Percentiles rank a stretch among this genome's conserved stretches.
Conservation (phyloP, 306 rosid species). For the Ceratonia siliqua region DNA sequence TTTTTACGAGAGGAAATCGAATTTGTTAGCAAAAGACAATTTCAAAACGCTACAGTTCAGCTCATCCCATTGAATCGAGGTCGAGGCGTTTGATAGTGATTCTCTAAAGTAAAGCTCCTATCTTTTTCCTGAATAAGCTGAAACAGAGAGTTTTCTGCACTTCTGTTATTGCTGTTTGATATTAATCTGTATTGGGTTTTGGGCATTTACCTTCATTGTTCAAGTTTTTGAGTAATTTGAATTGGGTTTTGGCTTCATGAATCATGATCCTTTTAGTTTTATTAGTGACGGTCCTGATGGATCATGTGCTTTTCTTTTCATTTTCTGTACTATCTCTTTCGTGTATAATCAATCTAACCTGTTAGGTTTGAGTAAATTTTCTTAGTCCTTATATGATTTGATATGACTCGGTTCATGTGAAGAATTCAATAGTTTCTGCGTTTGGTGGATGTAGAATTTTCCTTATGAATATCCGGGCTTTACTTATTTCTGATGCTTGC, state of each 20-base stretch:
- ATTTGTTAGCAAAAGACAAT: slow-evolving; percentile 18
- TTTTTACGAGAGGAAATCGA: slow-evolving; percentile 33
- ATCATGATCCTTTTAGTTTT: background rate
- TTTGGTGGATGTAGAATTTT: background rate
- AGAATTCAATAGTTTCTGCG: slow-evolving; percentile 22
- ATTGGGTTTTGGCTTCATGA: background rate
- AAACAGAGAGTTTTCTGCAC: background rate
- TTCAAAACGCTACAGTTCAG: slow-evolving; percentile 29
- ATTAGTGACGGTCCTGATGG: background rate
- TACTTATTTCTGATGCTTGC: slow-evolving; percentile 8
- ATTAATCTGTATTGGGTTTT: slow-evolving; percentile 13
- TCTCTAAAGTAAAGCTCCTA: slow-evolving; percentile 22
- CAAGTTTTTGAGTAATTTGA: background rate
- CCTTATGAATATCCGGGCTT: background rate
- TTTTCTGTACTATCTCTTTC: background rate
- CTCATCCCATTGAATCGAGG: slow-evolving; percentile 32
- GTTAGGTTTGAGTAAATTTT: background rate
- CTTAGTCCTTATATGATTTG: background rate
- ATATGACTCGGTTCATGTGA: background rate
- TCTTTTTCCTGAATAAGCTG: slow-evolving; percentile 20
- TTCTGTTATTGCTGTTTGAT: slow-evolving; percentile 2
- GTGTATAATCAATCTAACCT: background rate
- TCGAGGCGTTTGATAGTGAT: slow-evolving; percentile 19
- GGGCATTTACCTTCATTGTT: background rate
- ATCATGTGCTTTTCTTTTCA: background rate